These are phyloP conservation scores for Pyricularia grisea DNA, from an alignment of 2,329 filamentous ascomycete genomes.

Conservation along the genomic window DNA sequence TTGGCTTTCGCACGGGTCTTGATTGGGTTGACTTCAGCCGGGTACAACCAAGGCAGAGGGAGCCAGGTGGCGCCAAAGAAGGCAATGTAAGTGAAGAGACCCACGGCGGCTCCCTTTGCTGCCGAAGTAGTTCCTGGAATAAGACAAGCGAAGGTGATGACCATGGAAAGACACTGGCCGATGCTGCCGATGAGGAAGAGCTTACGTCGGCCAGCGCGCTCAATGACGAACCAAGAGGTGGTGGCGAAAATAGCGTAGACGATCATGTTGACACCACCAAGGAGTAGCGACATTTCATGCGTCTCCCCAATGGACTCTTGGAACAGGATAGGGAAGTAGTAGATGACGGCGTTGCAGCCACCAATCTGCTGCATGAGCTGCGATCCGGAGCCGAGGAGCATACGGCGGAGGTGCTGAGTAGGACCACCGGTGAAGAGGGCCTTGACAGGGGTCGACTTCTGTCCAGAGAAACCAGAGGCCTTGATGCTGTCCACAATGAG, in stretches of 20 bases:
- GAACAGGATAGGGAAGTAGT: slow-evolving; percentile 18
- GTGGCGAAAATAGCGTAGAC: slow-evolving; percentile 54
- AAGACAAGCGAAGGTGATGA: slow-evolving; percentile 29
- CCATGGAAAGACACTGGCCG: slow-evolving; percentile 53
- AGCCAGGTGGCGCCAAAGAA: slow-evolving; percentile 47
- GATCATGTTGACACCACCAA: slow-evolving; percentile 47
- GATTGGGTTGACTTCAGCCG: slow-evolving; percentile 51
- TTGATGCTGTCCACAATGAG: slow-evolving; percentile 52
- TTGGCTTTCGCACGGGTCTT: slow-evolving; percentile 53
- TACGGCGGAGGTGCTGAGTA: slow-evolving; percentile 56
- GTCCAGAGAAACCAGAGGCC: slow-evolving; percentile 35
- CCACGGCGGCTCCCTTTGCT: slow-evolving; percentile 28
- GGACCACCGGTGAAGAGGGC: slow-evolving; percentile 52
- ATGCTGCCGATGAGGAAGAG: slow-evolving; percentile 56
- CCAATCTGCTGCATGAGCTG: slow-evolving; percentile 55
- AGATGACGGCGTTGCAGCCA: slow-evolving; percentile 47
- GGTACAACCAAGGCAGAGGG: slow-evolving; percentile 53
- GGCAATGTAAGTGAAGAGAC: slow-evolving; percentile 54
- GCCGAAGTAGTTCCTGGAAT: slow-evolving; percentile 23
- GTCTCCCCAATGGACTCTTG: slow-evolving; percentile 27
- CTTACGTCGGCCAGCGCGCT: slow-evolving; percentile 46
- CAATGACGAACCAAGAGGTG: slow-evolving; percentile 37
- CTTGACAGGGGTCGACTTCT: slow-evolving; percentile 37
- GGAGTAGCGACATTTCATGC: slow-evolving; percentile 38
- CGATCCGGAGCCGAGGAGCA: slow-evolving; percentile 45